Evolutionary conservation across 768 basidiomycete genomes (phyloP).

Genomic region (Fomitopsis pulvina): DNA sequence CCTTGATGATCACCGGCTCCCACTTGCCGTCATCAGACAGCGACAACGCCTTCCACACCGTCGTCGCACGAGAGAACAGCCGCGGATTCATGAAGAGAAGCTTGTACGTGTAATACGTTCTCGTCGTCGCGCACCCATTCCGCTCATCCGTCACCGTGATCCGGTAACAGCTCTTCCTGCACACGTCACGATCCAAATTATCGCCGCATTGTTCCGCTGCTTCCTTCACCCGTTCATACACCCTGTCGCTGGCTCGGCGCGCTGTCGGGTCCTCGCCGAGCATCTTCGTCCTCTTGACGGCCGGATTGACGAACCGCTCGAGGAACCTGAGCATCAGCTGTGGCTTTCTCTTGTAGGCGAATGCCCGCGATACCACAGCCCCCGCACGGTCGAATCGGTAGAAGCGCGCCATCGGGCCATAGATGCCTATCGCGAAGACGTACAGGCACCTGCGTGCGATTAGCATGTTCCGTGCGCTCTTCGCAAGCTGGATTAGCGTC

Average conservation of each 20-base stretch:
- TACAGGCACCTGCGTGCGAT: too few relatives aligned
- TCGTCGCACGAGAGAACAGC: slow-evolving; percentile 11
- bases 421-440: slow-evolving; percentile 12
- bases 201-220: neutral
- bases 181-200: neutral
- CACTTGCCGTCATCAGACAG: neutral
- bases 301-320: slow-evolving; percentile 11
- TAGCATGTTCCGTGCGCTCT: too few relatives aligned
- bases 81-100: slow-evolving; percentile 2
- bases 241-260: neutral
- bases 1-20: slow-evolving; percentile 8
- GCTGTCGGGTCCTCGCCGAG: slow-evolving; percentile 1
- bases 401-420: slow-evolving; percentile 7
- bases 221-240: neutral
- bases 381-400: slow-evolving; percentile 11
- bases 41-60: slow-evolving; percentile 8
- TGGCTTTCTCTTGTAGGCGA: neutral
- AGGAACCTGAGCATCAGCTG: slow-evolving; percentile 5
- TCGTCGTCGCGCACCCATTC: neutral
- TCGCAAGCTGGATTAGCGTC: too few relatives aligned
- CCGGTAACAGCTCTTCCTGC: neutral
- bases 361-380: slow-evolving; percentile 1
- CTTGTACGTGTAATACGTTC: neutral
- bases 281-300: neutral
- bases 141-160: neutral